These are phyloP conservation scores for Pseudonectria buxi DNA, from an alignment of 2,329 filamentous ascomycete species.

Conservation along the genomic window DNA sequence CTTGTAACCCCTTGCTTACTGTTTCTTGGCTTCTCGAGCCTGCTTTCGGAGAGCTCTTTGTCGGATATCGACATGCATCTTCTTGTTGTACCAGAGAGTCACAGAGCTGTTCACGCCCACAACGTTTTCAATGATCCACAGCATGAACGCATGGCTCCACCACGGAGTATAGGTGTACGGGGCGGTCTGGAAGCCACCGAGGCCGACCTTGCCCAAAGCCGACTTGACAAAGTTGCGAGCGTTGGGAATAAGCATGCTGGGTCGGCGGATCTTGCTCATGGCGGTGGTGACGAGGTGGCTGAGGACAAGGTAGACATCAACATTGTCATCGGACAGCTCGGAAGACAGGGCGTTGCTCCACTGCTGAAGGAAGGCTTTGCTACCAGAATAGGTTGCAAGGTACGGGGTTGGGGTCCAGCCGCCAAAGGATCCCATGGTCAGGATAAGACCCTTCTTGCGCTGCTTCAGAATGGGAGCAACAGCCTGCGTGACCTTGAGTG, in stretches of 20 bases:
- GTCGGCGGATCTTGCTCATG: slow-evolving; percentile 90
- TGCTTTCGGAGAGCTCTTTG: slow-evolving; percentile 77
- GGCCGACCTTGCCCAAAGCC: slow-evolving; percentile 73
- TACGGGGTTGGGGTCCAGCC: slow-evolving; percentile 88
- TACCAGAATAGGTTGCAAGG: slow-evolving; percentile 92
- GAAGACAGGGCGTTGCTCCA: slow-evolving; percentile 84
- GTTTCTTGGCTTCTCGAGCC: slow-evolving; percentile 72
- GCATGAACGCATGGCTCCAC: slow-evolving; percentile 86
- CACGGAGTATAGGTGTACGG: slow-evolving; percentile 84
- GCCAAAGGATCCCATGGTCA: slow-evolving; percentile 96
- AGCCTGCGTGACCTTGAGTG: slow-evolving; percentile 78
- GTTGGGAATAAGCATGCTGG: slow-evolving; percentile 71
- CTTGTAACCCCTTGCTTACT: slow-evolving; percentile 18
- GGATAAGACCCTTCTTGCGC: slow-evolving; percentile 78
- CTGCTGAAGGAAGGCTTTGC: slow-evolving; percentile 95
- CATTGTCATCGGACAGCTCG: slow-evolving; percentile 72
- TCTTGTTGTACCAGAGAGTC: slow-evolving; percentile 45
- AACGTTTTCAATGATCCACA: slow-evolving; percentile 66
- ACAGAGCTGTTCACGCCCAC: slow-evolving; percentile 43
- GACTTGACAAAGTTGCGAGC: slow-evolving; percentile 76
- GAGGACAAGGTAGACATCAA: slow-evolving; percentile 86
- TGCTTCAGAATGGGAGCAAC: slow-evolving; percentile 78
- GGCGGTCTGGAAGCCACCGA: slow-evolving; percentile 69
- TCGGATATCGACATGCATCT: slow-evolving; percentile 78
- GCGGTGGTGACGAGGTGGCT: slow-evolving; percentile 91